Base-by-base conservation (phyloP, 371 early-diverging fungal genomes). In the Haplosporangium sp. region DNA sequence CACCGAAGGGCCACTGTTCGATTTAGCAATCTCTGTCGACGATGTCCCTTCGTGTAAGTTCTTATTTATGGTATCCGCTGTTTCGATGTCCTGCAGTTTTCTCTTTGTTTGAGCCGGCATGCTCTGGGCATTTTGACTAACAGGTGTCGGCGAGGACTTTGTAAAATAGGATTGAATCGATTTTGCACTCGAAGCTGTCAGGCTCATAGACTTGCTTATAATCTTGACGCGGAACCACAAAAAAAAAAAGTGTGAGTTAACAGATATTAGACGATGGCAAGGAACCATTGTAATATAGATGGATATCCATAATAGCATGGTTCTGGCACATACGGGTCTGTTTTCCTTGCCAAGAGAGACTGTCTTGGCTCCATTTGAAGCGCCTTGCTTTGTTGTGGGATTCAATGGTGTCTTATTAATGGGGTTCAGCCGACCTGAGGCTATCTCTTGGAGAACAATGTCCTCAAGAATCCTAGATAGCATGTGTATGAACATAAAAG, bases 401-500 rank as follows among this genome's bases (percentile, higher is more conserved):
- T 10, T 59, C 18, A 84, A 70, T 2, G 90, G 83, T 56, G 59
- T 48, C 23, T 83, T 81, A 4, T 85, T 73, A 20, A 86, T 73
- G 6, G 93, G 93, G 59, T 91, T 81, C 23, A 91, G n/a, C 1
- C 70, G 62, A 13, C 88, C 90, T 18, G 62, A 59, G 1, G 91
- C 91, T 52, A 93, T 83, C 0, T 71, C 86, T 40, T 75, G 64
- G 0, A 89, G 86, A 0, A 90, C 54, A 2, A 46, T 55, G 0
- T 84, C 74, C 38, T 80, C 80, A 59, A 83, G 64, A 16, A 61
- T 38, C 1, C 71, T 82, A 50, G 74, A 80, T 14, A 71, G 48
- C 50, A 65, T 69, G 58, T 68, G 29, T 45, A 62, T 0, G 29
- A 29, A 29, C 29, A 4, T 4, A 29, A 29, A 4, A 29, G 29